A percentile compares a stretch with the other conserved stretches of the same genome.
These are phyloP conservation scores for Irpex sp. DNA, from an alignment of 1,284 basidiomycete species.

Conservation along the genomic window DNA sequence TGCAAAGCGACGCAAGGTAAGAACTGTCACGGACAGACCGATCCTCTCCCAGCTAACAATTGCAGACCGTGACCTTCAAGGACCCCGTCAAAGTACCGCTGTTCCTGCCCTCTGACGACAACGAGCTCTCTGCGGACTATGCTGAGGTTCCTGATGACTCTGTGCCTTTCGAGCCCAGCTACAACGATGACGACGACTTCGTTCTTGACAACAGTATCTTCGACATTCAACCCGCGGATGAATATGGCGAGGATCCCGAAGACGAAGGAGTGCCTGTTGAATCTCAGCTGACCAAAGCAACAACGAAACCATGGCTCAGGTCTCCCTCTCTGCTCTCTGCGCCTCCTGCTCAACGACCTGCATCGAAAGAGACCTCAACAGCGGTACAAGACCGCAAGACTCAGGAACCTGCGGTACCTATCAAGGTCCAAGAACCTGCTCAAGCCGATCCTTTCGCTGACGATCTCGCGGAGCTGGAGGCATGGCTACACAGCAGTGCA, in stretches of 20 bases:
- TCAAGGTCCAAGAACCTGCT: background rate
- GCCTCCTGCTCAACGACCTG: background rate
- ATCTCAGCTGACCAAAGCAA: background rate
- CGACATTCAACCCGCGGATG: slow-evolving; percentile 18
- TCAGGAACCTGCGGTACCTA: background rate
- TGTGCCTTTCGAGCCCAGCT: background rate
- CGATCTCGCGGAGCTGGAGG: slow-evolving; percentile 41
- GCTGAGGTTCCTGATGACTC: background rate
- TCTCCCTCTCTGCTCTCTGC: background rate
- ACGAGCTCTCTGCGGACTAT: background rate
- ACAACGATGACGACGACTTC: slow-evolving; percentile 31
- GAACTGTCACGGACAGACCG: background rate
- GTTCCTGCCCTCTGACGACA: background rate
- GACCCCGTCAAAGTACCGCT: background rate
- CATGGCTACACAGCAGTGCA: slow-evolving; percentile 42
- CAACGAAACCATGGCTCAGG: background rate
- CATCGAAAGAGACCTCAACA: background rate
- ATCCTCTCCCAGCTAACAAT: background rate
- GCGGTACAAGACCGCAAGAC: background rate
- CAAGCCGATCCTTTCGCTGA: background rate
- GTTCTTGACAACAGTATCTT: slow-evolving; percentile 31
- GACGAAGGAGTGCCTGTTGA: too few species aligned
- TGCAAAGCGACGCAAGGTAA: background rate
- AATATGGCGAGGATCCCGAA: too few species aligned
- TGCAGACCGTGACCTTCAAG: background rate